These are phyloP conservation scores for Cladosporium sp. DNA, from an alignment of 2,329 filamentous ascomycete genomes.

Conservation along the genomic window DNA sequence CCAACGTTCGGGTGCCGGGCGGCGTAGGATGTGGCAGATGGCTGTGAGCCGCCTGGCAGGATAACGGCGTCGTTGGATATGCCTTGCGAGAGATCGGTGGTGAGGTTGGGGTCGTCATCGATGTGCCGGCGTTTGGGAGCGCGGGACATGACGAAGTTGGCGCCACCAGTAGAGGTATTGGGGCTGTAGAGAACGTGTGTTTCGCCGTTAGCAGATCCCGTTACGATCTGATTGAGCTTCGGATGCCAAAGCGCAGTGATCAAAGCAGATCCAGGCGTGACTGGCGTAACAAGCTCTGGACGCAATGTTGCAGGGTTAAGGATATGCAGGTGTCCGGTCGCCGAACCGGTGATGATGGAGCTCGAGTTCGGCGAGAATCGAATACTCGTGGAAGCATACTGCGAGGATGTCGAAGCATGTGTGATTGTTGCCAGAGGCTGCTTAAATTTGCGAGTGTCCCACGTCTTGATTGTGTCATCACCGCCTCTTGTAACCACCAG, in stretches of 20 bases:
- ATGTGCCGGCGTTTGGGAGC: slow-evolving; percentile 93
- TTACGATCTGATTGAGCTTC: slow-evolving; percentile 93
- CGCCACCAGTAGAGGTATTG: slow-evolving; percentile 72
- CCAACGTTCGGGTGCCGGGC: slow-evolving; percentile 66
- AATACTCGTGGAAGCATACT: slow-evolving; percentile 82
- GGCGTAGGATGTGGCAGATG: slow-evolving; percentile 44
- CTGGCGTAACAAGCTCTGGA: slow-evolving; percentile 77
- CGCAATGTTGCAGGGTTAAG: slow-evolving; percentile 87
- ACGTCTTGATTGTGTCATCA: slow-evolving; percentile 89
- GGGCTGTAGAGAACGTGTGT: slow-evolving; percentile 90
- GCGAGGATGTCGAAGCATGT: slow-evolving; percentile 76
- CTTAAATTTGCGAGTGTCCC: slow-evolving; percentile 96
- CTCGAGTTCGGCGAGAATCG: slow-evolving; percentile 80
- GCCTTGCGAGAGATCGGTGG: slow-evolving; percentile 75
- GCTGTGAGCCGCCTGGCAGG: slow-evolving; percentile 46
- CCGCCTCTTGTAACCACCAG: slow-evolving; percentile 88
- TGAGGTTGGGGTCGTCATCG: slow-evolving; percentile 84
- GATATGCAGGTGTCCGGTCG: slow-evolving; percentile 81
- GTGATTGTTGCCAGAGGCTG: slow-evolving; percentile 74
- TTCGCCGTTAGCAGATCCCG: slow-evolving; percentile 85
- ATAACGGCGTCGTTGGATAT: slow-evolving; percentile 80
- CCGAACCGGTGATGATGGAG: slow-evolving; percentile 84
- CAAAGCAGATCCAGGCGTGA: slow-evolving; percentile 79
- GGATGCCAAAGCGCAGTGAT: slow-evolving; percentile 88
- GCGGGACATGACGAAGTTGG: slow-evolving; percentile 83